A percentile compares a stretch with the other conserved stretches of the same genome.
Evolutionary conservation across 345 rosid species (phyloP).

Genomic region (Salix brachista): DNA sequence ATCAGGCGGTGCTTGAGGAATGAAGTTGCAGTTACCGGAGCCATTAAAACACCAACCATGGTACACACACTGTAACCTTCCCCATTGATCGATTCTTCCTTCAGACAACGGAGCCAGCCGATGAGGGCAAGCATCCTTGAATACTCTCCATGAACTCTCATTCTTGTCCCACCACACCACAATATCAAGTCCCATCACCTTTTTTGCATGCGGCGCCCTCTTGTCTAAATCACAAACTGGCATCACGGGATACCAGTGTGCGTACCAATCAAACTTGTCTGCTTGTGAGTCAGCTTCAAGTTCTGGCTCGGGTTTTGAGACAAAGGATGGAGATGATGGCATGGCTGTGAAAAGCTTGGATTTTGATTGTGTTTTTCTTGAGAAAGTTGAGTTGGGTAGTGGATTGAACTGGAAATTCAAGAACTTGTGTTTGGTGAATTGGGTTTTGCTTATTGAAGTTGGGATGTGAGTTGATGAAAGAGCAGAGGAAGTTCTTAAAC

Average conservation of each 20-base stretch:
- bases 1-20: conserved; percentile 59
- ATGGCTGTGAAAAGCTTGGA: conserved; percentile 32
- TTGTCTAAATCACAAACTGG: conserved; percentile 73
- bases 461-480: conserved; percentile 24
- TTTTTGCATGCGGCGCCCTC: conserved; percentile 63
- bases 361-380: conserved; percentile 2
- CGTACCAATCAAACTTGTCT: conserved; percentile 62
- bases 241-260: conserved; percentile 73
- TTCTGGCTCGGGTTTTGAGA: conserved; percentile 25
- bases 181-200: conserved; percentile 67
- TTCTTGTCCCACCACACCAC: conserved; percentile 87
- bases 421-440: conserved; percentile 16
- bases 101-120: conserved; percentile 49
- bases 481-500: conserved; percentile 20
- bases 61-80: conserved; percentile 74
- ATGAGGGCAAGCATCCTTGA: conserved; percentile 37
- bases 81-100: conserved; percentile 75
- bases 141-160: conserved; percentile 40
- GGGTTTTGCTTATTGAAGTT: conserved; percentile 16
- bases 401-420: conserved; percentile 10
- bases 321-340: conserved; percentile 28
- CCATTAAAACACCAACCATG: conserved; percentile 92
- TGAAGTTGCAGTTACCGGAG: conserved; percentile 11
- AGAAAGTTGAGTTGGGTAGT: conserved; percentile 4
- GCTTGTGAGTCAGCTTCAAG: conserved; percentile 10